phyloP scores from a whole-genome alignment of 805 yeast genomes.

The Suhomyces tanzawaensis region DNA sequence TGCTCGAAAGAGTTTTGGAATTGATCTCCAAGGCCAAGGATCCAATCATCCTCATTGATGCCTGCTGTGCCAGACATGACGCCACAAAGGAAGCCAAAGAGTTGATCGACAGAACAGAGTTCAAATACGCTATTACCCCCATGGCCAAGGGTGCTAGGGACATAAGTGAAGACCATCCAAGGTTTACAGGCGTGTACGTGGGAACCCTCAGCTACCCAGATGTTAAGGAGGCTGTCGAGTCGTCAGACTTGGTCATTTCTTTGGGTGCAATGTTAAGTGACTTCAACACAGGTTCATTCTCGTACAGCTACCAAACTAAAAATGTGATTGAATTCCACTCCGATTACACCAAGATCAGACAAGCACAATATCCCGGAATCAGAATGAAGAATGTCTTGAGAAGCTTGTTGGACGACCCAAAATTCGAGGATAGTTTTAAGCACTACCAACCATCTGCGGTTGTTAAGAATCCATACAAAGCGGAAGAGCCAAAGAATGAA shows the following conservation, averaged over 20 bases:
- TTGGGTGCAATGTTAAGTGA: constrained; percentile 23
- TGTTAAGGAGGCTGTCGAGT: constrained; percentile 20
- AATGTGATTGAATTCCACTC: constrained; percentile 24
- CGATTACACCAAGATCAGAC: constrained; percentile 18
- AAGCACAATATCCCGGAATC: constrained; percentile 17
- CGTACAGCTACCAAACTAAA: constrained; percentile 18
- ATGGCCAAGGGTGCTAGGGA: constrained; percentile 22
- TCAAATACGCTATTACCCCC: constrained; percentile 21
- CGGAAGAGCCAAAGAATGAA: constrained; percentile 5
- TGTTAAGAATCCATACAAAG: constrained; percentile 13
- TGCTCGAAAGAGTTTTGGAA: constrained; percentile 8
- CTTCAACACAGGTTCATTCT: constrained; percentile 24
- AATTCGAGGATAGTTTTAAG: constrained; percentile 8
- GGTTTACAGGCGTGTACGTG: constrained; percentile 23
- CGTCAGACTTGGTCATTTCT: constrained; percentile 20
- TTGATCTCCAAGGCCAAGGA: constrained; percentile 12
- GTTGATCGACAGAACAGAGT: constrained; percentile 16
- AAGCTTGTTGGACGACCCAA: constrained; percentile 7
- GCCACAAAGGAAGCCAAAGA: constrained; percentile 16
- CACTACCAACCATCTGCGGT: constrained; percentile 13
- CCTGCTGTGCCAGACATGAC: constrained; percentile 20
- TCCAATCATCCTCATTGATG: constrained; percentile 21
- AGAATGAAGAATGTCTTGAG: constrained; percentile 19
- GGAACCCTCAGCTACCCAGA: constrained; percentile 23
- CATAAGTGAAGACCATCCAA: constrained; percentile 18